Evolutionary conservation across 176 grass and related monocot genomes (phyloP).

Genomic region (Oryza meridionalis): DNA sequence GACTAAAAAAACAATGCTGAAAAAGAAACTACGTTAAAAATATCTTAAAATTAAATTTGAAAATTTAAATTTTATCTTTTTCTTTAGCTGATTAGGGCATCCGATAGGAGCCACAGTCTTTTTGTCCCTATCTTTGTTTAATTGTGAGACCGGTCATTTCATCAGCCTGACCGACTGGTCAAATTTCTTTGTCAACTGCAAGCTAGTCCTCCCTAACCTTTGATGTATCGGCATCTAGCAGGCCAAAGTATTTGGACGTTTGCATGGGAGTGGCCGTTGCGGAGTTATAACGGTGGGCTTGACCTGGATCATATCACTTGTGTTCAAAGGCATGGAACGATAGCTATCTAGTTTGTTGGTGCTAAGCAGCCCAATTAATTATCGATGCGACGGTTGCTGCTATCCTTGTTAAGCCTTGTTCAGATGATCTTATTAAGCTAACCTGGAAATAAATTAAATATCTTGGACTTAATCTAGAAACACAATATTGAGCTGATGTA

Average conservation of each 20-base stretch:
- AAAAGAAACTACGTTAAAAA: too few relatives aligned
- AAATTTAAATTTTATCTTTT: too few relatives aligned
- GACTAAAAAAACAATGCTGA: too few relatives aligned
- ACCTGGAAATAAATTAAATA: background rate
- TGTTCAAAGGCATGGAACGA: conserved; percentile 39
- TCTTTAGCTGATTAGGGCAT: too few relatives aligned
- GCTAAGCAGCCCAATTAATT: background rate
- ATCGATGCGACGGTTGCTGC: background rate
- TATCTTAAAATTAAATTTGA: too few relatives aligned
- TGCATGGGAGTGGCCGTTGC: conserved; percentile 28
- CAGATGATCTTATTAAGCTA: background rate
- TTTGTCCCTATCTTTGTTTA: background rate
- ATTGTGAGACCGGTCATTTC: background rate
- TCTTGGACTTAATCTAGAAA: background rate
- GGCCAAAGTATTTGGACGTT: background rate
- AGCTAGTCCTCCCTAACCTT: background rate
- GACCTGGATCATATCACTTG: conserved; percentile 37
- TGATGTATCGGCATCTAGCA: background rate
- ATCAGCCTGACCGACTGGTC: conserved; percentile 16
- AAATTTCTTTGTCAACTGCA: conserved; percentile 21
- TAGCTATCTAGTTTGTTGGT: background rate
- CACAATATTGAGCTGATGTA: background rate
- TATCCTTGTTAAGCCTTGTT: background rate
- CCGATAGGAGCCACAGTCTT: too few relatives aligned
- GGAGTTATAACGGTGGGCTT: conserved; percentile 49